Evolutionary conservation across 208 protist genomes (phyloP).

Genomic region (Leishmania major): DNA sequence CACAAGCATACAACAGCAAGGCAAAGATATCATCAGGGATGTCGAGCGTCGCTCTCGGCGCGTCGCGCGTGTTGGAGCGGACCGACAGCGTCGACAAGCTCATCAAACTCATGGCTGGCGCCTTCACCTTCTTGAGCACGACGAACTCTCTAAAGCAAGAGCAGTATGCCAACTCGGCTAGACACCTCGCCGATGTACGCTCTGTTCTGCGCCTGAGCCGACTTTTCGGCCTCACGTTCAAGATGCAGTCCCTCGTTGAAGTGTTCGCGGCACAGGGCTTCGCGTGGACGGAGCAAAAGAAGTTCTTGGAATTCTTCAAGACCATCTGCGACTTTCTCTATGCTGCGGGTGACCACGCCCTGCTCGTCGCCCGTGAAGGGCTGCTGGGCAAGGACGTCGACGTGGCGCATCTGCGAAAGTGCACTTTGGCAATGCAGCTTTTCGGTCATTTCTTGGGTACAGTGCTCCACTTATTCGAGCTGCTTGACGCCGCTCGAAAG

Average conservation of each 20-base stretch:
- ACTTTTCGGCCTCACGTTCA: conserved; percentile 38
- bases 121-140: conserved; percentile 31
- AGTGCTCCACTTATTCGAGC: conserved; percentile 41
- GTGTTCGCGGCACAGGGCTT: conserved; percentile 47
- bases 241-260: conserved; percentile 35
- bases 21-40: neutral
- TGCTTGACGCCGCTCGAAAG: conserved; percentile 38
- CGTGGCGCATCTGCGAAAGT: neutral
- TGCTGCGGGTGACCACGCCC: conserved; percentile 48
- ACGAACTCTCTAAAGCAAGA: neutral
- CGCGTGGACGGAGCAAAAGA: conserved; percentile 41
- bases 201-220: conserved; percentile 61
- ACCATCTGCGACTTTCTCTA: conserved; percentile 41
- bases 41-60: conserved; percentile 8
- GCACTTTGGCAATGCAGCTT: conserved; percentile 1
- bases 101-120: conserved; percentile 45
- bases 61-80: conserved; percentile 36
- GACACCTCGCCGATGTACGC: conserved; percentile 33
- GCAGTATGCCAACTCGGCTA: neutral
- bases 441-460: conserved; percentile 45
- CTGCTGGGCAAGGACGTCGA: conserved; percentile 10
- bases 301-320: conserved; percentile 60
- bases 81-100: conserved; percentile 66
- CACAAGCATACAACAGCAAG: neutral
- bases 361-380: conserved; percentile 33